A percentile compares a stretch with the other conserved stretches of the same genome.
phyloP scores from a whole-genome alignment of 495 filamentous ascomycete genomes.

The Tuber magnatum region DNA sequence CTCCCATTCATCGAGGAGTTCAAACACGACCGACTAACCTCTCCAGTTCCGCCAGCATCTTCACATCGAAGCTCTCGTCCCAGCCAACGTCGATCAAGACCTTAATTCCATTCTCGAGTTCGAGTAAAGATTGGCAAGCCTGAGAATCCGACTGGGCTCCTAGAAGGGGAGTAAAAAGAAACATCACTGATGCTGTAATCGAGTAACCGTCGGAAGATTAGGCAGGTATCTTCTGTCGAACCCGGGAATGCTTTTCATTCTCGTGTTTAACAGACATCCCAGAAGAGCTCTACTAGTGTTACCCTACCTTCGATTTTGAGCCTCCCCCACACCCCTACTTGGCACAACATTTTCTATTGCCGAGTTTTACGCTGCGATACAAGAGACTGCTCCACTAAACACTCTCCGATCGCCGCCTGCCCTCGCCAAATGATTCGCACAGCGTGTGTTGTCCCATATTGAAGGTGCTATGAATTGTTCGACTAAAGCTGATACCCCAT shows the following conservation, averaged over 20 bases:
- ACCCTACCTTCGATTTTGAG: neutral
- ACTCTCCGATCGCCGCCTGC: constrained; percentile 7
- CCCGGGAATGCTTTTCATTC: neutral
- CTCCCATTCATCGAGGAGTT: neutral
- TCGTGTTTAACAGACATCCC: neutral
- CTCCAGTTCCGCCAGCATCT: constrained; percentile 75
- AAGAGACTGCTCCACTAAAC: neutral
- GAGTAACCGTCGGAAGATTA: neutral
- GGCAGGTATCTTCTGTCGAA: neutral
- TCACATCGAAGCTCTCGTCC: constrained; percentile 80
- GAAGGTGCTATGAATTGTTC: neutral
- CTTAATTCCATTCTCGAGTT: constrained; percentile 94
- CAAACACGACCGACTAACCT: constrained; percentile 54
- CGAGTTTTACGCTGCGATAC: neutral
- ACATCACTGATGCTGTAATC: constrained; percentile 54
- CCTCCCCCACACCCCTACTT: neutral
- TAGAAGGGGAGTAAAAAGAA: constrained; percentile 86
- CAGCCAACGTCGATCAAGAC: constrained; percentile 91
- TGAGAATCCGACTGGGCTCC: constrained; percentile 80
- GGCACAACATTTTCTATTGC: neutral
- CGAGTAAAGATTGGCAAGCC: constrained; percentile 88
- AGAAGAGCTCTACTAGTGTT: neutral
- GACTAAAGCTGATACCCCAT: constrained; percentile 12
- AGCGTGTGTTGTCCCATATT: constrained; percentile 25
- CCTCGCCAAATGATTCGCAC: constrained; percentile 35